Percentiles rank a stretch among this genome's conserved stretches.
Conservation (phyloP, 768 basidiomycete genomes). For the Floccularia luteovirens region DNA sequence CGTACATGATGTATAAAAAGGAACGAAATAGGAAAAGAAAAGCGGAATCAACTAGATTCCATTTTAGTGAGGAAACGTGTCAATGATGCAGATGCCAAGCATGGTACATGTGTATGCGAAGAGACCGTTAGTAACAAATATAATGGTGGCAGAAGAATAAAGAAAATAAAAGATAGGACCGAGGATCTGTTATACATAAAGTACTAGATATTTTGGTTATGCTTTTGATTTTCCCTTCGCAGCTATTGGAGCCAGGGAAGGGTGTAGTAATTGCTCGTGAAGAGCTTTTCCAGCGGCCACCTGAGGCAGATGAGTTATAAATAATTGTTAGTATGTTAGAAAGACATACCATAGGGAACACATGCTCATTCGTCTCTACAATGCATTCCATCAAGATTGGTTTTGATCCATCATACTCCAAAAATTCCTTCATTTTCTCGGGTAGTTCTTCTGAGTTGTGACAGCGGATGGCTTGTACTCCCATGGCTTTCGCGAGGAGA, state of each 20-base stretch:
- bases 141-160: too few species aligned
- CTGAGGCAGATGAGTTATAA: constrained; percentile 22
- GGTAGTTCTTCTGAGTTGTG: constrained; percentile 68
- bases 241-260: constrained; percentile 24
- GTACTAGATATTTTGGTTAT: too few species aligned
- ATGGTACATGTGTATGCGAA: too few species aligned
- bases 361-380: constrained; percentile 80
- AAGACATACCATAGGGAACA: constrained; percentile 74
- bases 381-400: constrained; percentile 90
- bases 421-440: constrained; percentile 96
- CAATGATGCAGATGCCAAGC: too few species aligned
- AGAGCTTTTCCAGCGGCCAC: constrained; percentile 92
- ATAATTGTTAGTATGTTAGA: neutral
- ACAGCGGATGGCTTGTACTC: constrained; percentile 85
- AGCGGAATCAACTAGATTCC: too few species aligned
- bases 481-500: constrained; percentile 83
- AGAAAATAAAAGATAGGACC: too few species aligned
- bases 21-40: too few species aligned
- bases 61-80: too few species aligned
- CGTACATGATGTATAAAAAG: too few species aligned
- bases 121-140: too few species aligned
- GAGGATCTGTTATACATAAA: too few species aligned
- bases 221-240: neutral
- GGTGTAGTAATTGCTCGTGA: constrained; percentile 85
- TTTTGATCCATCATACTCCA: constrained; percentile 84